A percentile compares a stretch with the other conserved stretches of the same genome.
Evolutionary conservation across 2,329 filamentous ascomycete genomes (phyloP).

Genomic region (Purpureocillium lavendulum): DNA sequence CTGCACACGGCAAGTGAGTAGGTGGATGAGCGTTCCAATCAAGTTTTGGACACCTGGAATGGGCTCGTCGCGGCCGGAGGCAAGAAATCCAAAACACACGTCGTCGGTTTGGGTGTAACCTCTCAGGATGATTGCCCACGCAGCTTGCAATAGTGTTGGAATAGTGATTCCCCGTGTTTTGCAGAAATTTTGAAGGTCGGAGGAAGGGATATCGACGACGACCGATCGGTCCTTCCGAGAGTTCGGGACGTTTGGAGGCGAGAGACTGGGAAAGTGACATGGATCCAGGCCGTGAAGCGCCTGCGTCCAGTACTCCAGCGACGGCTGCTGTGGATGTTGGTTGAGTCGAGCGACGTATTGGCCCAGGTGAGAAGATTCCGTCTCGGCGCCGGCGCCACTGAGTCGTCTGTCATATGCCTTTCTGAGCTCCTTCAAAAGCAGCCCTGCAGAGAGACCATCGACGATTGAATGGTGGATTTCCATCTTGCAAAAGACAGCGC

Average conservation of each 20-base stretch:
- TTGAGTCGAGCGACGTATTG: not conserved
- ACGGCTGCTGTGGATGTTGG: not conserved
- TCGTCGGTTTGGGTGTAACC: not conserved
- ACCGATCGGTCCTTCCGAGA: not conserved
- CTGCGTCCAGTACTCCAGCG: not conserved
- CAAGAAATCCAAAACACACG: slow-evolving; percentile 7
- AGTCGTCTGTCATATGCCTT: not conserved
- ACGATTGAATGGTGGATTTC: slow-evolving; percentile 1
- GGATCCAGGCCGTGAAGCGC: not conserved
- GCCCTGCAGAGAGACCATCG: not conserved
- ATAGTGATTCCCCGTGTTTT: not conserved
- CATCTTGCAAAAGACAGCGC: not conserved
- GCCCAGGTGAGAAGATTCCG: not conserved
- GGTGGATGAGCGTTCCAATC: slow-evolving; percentile 11
- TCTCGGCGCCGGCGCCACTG: not conserved
- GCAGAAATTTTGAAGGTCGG: not conserved
- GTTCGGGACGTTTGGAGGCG: not conserved
- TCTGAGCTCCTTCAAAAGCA: not conserved
- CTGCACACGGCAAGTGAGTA: not conserved
- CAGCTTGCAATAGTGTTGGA: not conserved
- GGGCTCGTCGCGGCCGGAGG: slow-evolving; percentile 11
- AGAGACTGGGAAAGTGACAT: not conserved
- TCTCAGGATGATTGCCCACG: not conserved
- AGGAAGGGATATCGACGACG: not conserved
- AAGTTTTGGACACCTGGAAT: slow-evolving; percentile 10